Conservation (phyloP, 352 stramenopile species). For the Globisporangium takayamanum region DNA sequence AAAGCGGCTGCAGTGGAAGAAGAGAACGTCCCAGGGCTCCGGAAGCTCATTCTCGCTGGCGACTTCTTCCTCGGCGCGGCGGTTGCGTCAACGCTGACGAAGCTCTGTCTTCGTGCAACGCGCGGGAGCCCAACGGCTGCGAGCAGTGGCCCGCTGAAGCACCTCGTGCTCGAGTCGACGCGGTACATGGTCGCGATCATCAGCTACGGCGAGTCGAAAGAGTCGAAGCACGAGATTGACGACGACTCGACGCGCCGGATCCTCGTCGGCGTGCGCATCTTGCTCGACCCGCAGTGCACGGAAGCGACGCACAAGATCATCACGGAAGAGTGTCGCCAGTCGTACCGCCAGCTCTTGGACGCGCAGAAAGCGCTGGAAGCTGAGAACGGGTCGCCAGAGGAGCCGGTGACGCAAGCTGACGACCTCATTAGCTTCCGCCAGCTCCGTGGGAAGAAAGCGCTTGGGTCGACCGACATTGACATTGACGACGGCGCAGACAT, state of each 20-base stretch:
- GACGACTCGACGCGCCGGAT: slow-evolving; percentile 95
- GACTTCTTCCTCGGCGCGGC: slow-evolving; percentile 97
- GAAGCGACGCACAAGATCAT: slow-evolving; percentile 67
- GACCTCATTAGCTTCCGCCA: slow-evolving; percentile 98
- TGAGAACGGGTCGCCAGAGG: slow-evolving; percentile 50
- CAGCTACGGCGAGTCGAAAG: slow-evolving; percentile 63
- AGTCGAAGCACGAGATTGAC: slow-evolving; percentile 83
- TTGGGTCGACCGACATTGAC: slow-evolving; percentile 94
- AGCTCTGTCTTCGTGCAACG: slow-evolving; percentile 92
- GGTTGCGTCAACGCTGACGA: slow-evolving; percentile 92
- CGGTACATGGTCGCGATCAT: slow-evolving; percentile 76
- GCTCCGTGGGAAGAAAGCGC: slow-evolving; percentile 88
- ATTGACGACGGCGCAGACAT: slow-evolving; percentile 98
- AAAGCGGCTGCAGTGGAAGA: slow-evolving; percentile 41
- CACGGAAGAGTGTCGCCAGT: slow-evolving; percentile 72
- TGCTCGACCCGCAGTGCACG: slow-evolving; percentile 89
- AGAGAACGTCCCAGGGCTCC: slow-evolving; percentile 65
- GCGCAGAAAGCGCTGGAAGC: slow-evolving; percentile 61
- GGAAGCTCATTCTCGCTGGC: slow-evolving; percentile 87
- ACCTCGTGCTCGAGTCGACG: slow-evolving; percentile 60
- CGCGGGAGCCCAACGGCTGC: slow-evolving; percentile 42
- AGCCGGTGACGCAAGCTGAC: slow-evolving; percentile 80
- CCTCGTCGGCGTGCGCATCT: slow-evolving; percentile 90
- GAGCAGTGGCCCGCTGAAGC: slow-evolving; percentile 44
- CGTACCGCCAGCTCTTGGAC: slow-evolving; percentile 74